phyloP scores from a whole-genome alignment of 306 rosid genomes.

The Astragalus glycyphyllos region DNA sequence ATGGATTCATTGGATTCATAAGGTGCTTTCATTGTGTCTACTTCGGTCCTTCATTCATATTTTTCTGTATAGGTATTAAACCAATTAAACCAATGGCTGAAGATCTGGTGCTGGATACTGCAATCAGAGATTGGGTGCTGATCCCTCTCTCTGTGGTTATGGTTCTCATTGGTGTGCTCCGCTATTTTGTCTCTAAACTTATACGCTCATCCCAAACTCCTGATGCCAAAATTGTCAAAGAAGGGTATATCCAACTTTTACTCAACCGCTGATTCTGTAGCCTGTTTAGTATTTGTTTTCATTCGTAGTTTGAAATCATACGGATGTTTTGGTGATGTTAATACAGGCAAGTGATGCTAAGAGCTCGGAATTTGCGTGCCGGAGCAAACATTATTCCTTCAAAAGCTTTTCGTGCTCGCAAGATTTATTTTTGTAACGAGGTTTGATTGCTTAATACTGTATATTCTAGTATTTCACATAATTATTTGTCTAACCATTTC shows the following conservation, averaged over 20 bases:
- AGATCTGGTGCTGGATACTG: slow-evolving; percentile 96
- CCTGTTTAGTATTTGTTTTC: neutral
- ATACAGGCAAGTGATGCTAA: slow-evolving; percentile 83
- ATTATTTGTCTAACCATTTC: slow-evolving; percentile 9
- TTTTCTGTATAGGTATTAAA: slow-evolving; percentile 31
- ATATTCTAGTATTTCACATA: slow-evolving; percentile 18
- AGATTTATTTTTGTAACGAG: slow-evolving; percentile 82
- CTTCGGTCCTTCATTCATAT: neutral
- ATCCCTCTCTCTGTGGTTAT: slow-evolving; percentile 98
- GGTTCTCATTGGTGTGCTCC: slow-evolving; percentile 98
- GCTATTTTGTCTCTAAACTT: slow-evolving; percentile 93
- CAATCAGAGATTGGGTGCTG: slow-evolving; percentile 98
- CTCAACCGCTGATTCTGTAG: neutral
- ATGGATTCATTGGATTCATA: neutral
- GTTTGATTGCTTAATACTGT: slow-evolving; percentile 45
- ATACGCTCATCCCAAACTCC: slow-evolving; percentile 87
- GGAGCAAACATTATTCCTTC: slow-evolving; percentile 88
- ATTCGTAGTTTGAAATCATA: neutral
- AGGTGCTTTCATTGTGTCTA: slow-evolving; percentile 16
- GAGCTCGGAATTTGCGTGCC: slow-evolving; percentile 94
- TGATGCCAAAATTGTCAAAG: slow-evolving; percentile 87
- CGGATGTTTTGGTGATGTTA: slow-evolving; percentile 37
- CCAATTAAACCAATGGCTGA: slow-evolving; percentile 80
- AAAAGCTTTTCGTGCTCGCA: slow-evolving; percentile 88
- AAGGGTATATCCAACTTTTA: slow-evolving; percentile 63